Conservation (phyloP, 345 rosid species). For the Citrus unshiu region DNA sequence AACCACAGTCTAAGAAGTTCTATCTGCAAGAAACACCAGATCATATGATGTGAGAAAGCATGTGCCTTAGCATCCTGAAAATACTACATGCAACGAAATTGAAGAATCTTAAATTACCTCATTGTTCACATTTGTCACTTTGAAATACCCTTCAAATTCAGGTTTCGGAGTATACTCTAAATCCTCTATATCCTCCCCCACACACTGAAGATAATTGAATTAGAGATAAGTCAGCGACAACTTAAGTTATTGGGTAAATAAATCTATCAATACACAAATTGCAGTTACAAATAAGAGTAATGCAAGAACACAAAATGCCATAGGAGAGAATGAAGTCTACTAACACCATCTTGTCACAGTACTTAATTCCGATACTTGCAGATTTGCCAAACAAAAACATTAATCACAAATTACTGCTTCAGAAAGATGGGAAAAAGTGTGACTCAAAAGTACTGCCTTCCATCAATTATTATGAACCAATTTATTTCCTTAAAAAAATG, state of each 20-base stretch:
- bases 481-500: not conserved
- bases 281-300: not conserved
- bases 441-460: not conserved
- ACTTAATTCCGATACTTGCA: not conserved
- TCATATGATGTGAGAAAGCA: not conserved
- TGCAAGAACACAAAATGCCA: not conserved
- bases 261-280: not conserved
- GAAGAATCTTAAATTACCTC: conserved; percentile 51
- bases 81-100: conserved; percentile 2
- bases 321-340: not conserved
- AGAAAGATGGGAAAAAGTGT: not conserved
- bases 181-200: conserved; percentile 90
- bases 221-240: not conserved
- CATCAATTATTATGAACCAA: not conserved
- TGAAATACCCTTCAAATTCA: conserved; percentile 88
- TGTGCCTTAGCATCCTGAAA: not conserved
- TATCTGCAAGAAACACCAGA: conserved; percentile 47
- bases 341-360: not conserved
- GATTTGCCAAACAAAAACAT: not conserved
- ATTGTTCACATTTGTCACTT: conserved; percentile 71
- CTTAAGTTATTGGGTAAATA: not conserved
- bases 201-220: conserved; percentile 54
- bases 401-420: not conserved
- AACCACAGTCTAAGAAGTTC: conserved; percentile 85
- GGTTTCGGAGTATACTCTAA: conserved; percentile 96